Base-by-base conservation (phyloP, 805 yeast genomes). In the Schwanniomyces polymorphus region DNA sequence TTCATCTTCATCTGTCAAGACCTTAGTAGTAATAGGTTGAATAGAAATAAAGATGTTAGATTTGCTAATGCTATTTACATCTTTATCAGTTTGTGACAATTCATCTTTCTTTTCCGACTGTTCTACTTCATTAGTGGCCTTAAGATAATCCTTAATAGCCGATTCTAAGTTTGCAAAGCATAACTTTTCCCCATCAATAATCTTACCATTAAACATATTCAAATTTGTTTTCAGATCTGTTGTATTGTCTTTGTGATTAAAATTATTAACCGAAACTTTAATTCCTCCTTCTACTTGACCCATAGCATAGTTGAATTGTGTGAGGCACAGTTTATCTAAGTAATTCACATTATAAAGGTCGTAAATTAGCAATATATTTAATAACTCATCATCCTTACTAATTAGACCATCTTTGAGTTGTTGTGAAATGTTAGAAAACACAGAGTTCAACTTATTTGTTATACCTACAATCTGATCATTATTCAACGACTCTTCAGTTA, bases 91-190 rank as follows among this genome's bases (percentile, higher is more conserved):
- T 28, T 51, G 48, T 17, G 45, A 56, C 12, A 51, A 50, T 4
- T 55, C 53, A n/a, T 53, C 54, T 27, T 52, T 52, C 33, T 59
- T 64, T 35, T 55, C 54, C 0, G 37, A 35, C 49, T 65, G 33
- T 57, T 67, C 53, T 53, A 68, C 45, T 59, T 54, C 48, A 61
- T 58, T 45, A 55, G 64, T 54, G 63, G 70, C 47, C 61, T 55
- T 62, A 26, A 47, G 41, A 46, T 60, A 72, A 49, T 67, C 68
- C 72, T 80, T 77, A 44, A 85, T 77, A n/a, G 84, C 82, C 45
- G 83, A 81, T 27, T 90, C 97, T 56, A 92, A 76, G 60, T 90
- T 91, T 4, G 97, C 98, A 57, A 81, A 76, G 35, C 95, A 86
- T 49, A 94, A 78, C 64, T 94, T 92, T 58, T 88, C 95, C 11